Conservation (phyloP, 805 yeast genomes). For the Suhomyces faveliae region DNA sequence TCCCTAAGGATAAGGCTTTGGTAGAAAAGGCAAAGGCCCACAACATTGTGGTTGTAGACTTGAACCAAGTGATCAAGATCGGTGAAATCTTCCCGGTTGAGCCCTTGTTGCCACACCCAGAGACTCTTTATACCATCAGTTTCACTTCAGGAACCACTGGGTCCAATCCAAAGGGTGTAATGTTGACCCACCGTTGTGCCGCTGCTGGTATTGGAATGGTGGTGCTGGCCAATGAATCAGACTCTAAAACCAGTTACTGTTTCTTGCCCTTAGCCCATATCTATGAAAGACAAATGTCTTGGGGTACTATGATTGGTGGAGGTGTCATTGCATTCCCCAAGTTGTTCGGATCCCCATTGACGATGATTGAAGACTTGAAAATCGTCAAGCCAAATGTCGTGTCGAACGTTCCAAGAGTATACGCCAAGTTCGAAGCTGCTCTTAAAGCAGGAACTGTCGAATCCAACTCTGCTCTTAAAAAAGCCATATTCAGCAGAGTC, state of each 20-base stretch:
- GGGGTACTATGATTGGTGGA: constrained; percentile 23
- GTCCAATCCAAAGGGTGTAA: constrained; percentile 25
- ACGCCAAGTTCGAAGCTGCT: constrained; percentile 26
- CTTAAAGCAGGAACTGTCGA: constrained; percentile 23
- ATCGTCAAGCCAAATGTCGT: constrained; percentile 23
- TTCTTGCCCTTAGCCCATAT: constrained; percentile 41
- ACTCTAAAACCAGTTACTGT: constrained; percentile 11
- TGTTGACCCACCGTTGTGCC: constrained; percentile 19
- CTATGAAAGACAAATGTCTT: constrained; percentile 29
- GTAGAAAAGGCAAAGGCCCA: constrained; percentile 32
- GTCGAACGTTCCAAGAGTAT: constrained; percentile 28
- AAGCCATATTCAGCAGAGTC: constrained; percentile 17
- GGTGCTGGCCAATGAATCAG: constrained; percentile 8
- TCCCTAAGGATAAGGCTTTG: constrained; percentile 52
- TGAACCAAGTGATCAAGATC: constrained; percentile 20
- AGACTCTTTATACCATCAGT: constrained; percentile 22
- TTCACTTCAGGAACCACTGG: constrained; percentile 32
- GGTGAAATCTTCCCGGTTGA: constrained; percentile 21
- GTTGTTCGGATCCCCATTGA: constrained; percentile 21
- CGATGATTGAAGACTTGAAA: constrained; percentile 24
- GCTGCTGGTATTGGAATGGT: constrained; percentile 19
- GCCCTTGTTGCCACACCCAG: constrained; percentile 16
- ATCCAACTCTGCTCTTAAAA: constrained; percentile 17
- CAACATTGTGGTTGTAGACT: constrained; percentile 19
- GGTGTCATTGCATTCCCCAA: constrained; percentile 25